Conservation (phyloP, 164 flowering plant species). For the Annona cherimola region DNA sequence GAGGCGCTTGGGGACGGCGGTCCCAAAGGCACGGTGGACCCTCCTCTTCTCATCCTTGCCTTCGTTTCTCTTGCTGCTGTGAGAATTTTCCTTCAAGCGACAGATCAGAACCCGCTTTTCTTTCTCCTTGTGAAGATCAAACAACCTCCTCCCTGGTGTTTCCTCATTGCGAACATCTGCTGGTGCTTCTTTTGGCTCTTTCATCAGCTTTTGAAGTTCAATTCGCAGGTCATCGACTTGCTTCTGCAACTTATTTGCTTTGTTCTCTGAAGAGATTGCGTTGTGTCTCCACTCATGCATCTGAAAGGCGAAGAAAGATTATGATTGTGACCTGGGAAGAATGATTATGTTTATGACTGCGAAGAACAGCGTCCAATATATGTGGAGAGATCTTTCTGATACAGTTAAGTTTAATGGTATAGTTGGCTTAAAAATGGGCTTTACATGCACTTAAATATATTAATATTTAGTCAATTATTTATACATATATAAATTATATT, state of each 20-base stretch:
- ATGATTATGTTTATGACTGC: too few species aligned
- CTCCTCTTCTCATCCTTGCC: conserved; percentile 24
- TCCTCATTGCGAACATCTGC: conserved; percentile 3
- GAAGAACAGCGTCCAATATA: too few species aligned
- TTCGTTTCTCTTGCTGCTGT: conserved; percentile 3
- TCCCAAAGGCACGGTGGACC: conserved; percentile 12
- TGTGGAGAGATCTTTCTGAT: too few species aligned
- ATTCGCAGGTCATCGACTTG: conserved; percentile 28
- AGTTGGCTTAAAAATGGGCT: too few species aligned
- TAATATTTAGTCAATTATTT: too few species aligned
- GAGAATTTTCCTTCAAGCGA: conserved; percentile 45
- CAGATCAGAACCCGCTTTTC: conserved; percentile 56
- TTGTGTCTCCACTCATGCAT: conserved; percentile 69
- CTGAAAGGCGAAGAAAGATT: conserved; percentile 20
- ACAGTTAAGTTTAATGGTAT: too few species aligned
- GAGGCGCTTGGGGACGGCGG: conserved; percentile 23
- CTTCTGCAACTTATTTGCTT: conserved; percentile 42
- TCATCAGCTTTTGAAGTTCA: conserved; percentile 29
- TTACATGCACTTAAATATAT: too few species aligned
- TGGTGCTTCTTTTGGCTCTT: not conserved
- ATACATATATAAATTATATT: too few species aligned
- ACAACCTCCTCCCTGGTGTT: conserved; percentile 4
- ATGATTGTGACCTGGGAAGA: too few species aligned
- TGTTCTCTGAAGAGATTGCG: conserved; percentile 37
- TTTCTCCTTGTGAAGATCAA: conserved; percentile 38